Evolutionary conservation across 2,329 filamentous ascomycete genomes (phyloP), one percentile per base, ranked within the genome.

Genomic region (Colletotrichum spaethianum): DNA sequence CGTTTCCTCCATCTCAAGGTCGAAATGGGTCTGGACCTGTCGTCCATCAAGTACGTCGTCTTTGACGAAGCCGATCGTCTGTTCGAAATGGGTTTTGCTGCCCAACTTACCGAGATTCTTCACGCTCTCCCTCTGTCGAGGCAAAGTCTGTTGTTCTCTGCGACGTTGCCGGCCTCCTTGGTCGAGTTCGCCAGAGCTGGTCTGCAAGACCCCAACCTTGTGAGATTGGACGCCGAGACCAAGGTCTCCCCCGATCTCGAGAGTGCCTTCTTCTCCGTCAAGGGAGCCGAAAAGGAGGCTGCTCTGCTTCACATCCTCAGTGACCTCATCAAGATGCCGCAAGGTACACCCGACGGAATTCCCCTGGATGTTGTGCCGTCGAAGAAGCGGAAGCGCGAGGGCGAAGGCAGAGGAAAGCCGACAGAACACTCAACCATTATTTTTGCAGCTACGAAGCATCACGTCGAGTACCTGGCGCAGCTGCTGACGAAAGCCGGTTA

Each of bases 1-100:
- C 94, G 96, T 77, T 99, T 99, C 77, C 86, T 99, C 76, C 96
- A 99, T 86, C 84, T 99, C 75, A 97, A 98, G 83, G 96, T 98
- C 26, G 96, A 99, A 80, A 99, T 99, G 97, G 88, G 88, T 12
- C 83, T 99, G 63, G 94, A 98, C 78, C 85, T 99, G n/a, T 94
- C 93, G 0, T 97, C 94, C 4, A 92, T 99, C 73, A 90, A 91
- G 76, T 99, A 99, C 78, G 94, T 98, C 31, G 96, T 99, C 11
- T 99, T 99, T 75, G 96, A 99, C 80, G 96, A 99, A 82, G 96
- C 96, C 1, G 96, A 99, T 86, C 90, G 96, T 65, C 86, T 99
- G 26, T 99, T 99, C 82, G 96, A 99, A 80, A 98, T 99, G 96
- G 97, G 96, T 77, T 99, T 99, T 80, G 95, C 95, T 5, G 92